Evolutionary conservation across 805 yeast genomes (phyloP).

Genomic region (Blastobotrys attinorum): DNA sequence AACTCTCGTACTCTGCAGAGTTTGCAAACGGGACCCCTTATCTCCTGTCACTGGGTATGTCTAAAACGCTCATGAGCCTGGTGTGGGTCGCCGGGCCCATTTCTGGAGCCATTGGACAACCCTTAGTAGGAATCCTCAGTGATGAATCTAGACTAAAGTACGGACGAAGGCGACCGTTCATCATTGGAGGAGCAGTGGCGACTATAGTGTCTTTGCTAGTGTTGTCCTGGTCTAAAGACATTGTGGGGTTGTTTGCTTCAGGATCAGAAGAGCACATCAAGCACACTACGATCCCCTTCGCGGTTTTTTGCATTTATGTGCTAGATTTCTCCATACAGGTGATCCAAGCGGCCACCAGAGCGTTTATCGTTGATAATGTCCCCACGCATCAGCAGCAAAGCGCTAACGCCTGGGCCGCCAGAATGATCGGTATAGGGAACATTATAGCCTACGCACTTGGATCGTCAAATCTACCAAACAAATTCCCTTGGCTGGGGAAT

Average conservation of each 20-base stretch:
- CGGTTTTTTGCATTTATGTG: constrained; percentile 44
- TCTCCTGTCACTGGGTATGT: constrained; percentile 51
- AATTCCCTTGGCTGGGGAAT: constrained; percentile 36
- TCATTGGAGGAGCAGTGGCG: constrained; percentile 45
- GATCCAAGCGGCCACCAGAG: constrained; percentile 54
- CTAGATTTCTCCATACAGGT: constrained; percentile 51
- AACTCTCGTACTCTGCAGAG: constrained; percentile 59
- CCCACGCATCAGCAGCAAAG: constrained; percentile 48
- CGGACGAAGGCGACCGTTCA: constrained; percentile 53
- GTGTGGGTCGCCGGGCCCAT: constrained; percentile 65
- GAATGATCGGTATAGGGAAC: constrained; percentile 54
- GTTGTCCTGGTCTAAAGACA: constrained; percentile 39
- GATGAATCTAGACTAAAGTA: constrained; percentile 39
- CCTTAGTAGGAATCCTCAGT: constrained; percentile 50
- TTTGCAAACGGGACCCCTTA: constrained; percentile 58
- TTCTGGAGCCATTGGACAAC: constrained; percentile 57
- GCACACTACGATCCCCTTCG: constrained; percentile 37
- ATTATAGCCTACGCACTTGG: constrained; percentile 51
- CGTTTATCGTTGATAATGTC: constrained; percentile 54
- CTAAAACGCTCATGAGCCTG: constrained; percentile 46
- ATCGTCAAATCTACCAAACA: constrained; percentile 35
- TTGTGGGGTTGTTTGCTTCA: constrained; percentile 29
- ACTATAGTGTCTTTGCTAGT: constrained; percentile 39
- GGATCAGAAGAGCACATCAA: constrained; percentile 23
- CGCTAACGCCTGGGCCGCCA: constrained; percentile 62